A percentile compares a stretch with the other conserved stretches of the same genome.
Evolutionary conservation across 169 alveolate genomes (phyloP).

Genomic region (Plasmodium fragile): DNA sequence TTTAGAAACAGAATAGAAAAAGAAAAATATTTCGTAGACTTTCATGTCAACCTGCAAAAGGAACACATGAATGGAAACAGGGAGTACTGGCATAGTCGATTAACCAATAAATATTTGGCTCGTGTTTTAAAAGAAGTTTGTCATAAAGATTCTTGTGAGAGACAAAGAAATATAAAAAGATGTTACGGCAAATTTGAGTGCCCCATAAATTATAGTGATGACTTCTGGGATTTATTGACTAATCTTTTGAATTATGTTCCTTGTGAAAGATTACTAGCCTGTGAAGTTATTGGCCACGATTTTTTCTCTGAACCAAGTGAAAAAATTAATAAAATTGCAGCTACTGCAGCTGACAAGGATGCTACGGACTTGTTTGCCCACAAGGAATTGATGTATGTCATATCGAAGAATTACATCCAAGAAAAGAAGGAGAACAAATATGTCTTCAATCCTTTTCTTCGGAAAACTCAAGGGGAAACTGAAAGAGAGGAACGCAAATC

Average conservation of each 20-base stretch:
- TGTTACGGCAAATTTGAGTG: slow-evolving; percentile 49
- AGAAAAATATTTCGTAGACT: slow-evolving; percentile 58
- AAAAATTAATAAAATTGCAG: slow-evolving; percentile 36
- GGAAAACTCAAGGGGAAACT: background rate
- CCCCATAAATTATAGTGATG: slow-evolving; percentile 73
- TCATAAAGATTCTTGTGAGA: slow-evolving; percentile 28
- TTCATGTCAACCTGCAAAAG: slow-evolving; percentile 24
- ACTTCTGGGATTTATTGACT: slow-evolving; percentile 67
- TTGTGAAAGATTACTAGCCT: slow-evolving; percentile 72
- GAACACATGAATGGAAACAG: slow-evolving; percentile 70
- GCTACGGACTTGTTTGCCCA: slow-evolving; percentile 6
- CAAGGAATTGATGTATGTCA: slow-evolving; percentile 1
- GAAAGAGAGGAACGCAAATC: background rate
- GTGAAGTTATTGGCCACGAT: slow-evolving; percentile 74
- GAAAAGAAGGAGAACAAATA: slow-evolving; percentile 47
- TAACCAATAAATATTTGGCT: slow-evolving; percentile 75
- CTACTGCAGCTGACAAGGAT: background rate
- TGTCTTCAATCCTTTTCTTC: slow-evolving; percentile 38
- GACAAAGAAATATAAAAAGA: slow-evolving; percentile 58
- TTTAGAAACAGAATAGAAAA: slow-evolving; percentile 50
- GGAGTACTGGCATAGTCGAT: slow-evolving; percentile 73
- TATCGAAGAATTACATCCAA: slow-evolving; percentile 43
- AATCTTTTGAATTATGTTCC: slow-evolving; percentile 70
- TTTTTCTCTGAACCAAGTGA: slow-evolving; percentile 44
- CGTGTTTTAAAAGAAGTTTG: slow-evolving; percentile 53